Base-by-base conservation (phyloP, 768 basidiomycete genomes). In the Cystofilobasidium ferigula region DNA sequence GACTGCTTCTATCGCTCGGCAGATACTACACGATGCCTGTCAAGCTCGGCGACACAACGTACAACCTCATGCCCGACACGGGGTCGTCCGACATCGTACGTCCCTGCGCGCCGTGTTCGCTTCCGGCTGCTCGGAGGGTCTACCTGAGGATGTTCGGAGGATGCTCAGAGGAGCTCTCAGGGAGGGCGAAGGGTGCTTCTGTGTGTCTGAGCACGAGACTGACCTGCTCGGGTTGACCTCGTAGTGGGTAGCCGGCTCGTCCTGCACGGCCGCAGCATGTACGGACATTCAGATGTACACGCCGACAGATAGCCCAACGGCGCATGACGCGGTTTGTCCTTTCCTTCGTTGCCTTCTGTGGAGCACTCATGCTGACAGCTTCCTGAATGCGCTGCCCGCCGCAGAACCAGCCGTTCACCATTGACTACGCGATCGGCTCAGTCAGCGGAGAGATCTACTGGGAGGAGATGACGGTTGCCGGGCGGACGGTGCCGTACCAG, bases 21-120 rank as follows among this genome's bases (percentile, higher is more conserved):
- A 67, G 65, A 10, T 67, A 67, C 54, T 62, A 67, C 34, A 61
- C 65, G 26, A 26, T 67, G 35, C 65, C 65, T 22, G 59, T 67
- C 40, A 38, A 36, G 16, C 26, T 67, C 28, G 65, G 65, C 54
- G 65, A 53, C 1, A 57, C 34, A 14, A 34, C 42, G 12, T 67
- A 43, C 32, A 30, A 30, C 1, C 58, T 67, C 22, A 60, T 61
- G 24, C 28, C 60, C 3, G 65, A 67, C 51, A 67, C 65, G 3
- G 65, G 65, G 34, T 67, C 65, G 4, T 67, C 65, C 0, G 65
- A 67, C 35, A 57, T 64, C 24, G 65, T 67, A 36, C 2, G 60
- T 67, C 10, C n/a, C 16, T n/a, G n/a, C n/a, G n/a, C n/a, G n/a
- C n/a, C n/a, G n/a, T n/a, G n/a, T n/a, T n/a, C n/a, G n/a, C n/a